Evolutionary conservation across 176 grass and related monocot genomes (phyloP), one percentile per base, ranked within the genome.

Genomic region (Zoysia japonica): DNA sequence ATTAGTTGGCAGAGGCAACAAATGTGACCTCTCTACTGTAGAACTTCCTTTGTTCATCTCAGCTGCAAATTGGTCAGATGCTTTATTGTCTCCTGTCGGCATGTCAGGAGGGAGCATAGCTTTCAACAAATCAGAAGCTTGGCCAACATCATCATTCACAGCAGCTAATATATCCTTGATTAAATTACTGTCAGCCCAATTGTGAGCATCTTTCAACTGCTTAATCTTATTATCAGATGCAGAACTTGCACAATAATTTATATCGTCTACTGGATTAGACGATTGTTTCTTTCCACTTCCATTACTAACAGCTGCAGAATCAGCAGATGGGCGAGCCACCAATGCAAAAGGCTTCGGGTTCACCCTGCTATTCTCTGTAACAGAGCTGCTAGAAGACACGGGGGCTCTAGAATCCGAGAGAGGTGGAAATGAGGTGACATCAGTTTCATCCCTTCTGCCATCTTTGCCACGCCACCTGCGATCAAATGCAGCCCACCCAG

Each of bases 401-500:
- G 80, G 61, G 85, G 64, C 66, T 64, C 54, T 56, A 41, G 48
- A 42, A 51, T 61, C 56, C 47, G 83, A 83, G 50, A 98, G 84
- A 47, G 81, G 69, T 7, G 95, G 95, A 72, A 94, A 98, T 44
- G 85, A 85, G 77, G 84, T 65, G 5, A 67, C 76, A 83, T 67
- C 82, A 65, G 9, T 46, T 35, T 65, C 80, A 54, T 60, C 35
- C 9, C 55, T 57, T 48, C 59, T 73, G 12, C 74, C 74, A 77
- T 81, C 72, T 73, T 75, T 65, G 19, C 78, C 19, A 46, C 85
- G 89, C 81, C 86, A 85, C 50, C 68, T 86, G 78, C 83, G 90
- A 83, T 94, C 87, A 78, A 91, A 94, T 16, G 89, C 95, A 55
- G 95, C 87, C 95, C 95, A 98, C 53, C 95, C 95, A 76, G 89